Base-by-base conservation (phyloP, 768 basidiomycete species). In the Russula abietina region DNA sequence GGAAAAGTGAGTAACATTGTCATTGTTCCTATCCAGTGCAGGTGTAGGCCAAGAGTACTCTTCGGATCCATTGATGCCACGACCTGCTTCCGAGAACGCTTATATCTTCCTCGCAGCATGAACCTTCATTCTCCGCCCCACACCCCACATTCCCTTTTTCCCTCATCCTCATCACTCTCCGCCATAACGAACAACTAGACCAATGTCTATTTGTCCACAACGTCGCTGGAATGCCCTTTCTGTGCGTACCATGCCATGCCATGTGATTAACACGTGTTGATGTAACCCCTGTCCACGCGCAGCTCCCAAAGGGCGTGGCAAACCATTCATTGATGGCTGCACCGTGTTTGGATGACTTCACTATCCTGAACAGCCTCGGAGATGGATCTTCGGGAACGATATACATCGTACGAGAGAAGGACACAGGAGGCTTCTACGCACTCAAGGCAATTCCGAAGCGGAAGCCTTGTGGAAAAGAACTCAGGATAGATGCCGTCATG, bases 401-500 rank as follows among this genome's bases (percentile, higher is more conserved):
- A 14, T 36, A 64, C 38, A 58, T 64, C 5, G 63, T 55, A 3
- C 58, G 59, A 38, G 63, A 64, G 58, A 55, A 45, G 30, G 59
- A 60, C 7, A 56, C 58, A 11, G 39, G 58, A 10, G 63, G 54
- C 41, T 49, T 64, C 32, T 64, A 64, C 49, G 63, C 63, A 6
- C 63, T 64, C 53, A 64, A 64, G 26, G 63, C 59, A 17, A 64
- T 64, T 38, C 58, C 30, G 32, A 64, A 64, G 41, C 54, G 28
- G 2, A 64, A 60, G 22, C 45, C 17, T 19, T 50, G 28, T 32
- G 52, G 62, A 26, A 45, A 14, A 30, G 48, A 55, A 38, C 38
- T 55, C 1, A 41, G 30, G 39, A 19, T 60, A 10, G 58, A 64
- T 24, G 8, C 48, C 2, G 49, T 64, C n/a, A 43, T 64, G 48